Percentiles rank a stretch among this genome's conserved stretches.
phyloP scores from a whole-genome alignment of 495 filamentous ascomycete genomes.

The Parmelia sp. region DNA sequence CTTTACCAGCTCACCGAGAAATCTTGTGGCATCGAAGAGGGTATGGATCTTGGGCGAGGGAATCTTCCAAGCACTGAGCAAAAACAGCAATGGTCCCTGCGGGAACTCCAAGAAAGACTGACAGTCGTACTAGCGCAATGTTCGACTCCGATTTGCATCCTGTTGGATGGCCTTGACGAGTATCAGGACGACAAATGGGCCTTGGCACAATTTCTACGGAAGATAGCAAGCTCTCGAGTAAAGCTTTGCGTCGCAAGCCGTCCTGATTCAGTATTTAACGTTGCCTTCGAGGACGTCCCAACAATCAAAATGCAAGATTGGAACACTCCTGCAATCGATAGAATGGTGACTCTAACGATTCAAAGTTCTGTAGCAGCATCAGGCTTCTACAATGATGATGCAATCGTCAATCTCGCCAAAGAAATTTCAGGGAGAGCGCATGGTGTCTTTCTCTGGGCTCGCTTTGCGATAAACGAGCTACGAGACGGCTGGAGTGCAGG shows the following conservation, averaged over 20 bases:
- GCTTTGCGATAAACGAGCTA: constrained; percentile 9
- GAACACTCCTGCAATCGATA: constrained; percentile 4
- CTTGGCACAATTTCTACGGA: background rate
- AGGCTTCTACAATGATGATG: background rate
- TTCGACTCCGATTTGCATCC: constrained; percentile 3
- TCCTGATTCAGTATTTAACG: background rate
- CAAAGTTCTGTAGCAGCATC: background rate
- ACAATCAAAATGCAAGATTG: constrained; percentile 5
- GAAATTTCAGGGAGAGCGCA: constrained; percentile 4
- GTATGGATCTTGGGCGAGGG: background rate
- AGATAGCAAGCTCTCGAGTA: background rate
- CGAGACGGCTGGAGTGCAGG: constrained; percentile 6
- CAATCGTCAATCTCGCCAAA: background rate
- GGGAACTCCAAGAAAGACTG: background rate
- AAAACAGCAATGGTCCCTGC: background rate
- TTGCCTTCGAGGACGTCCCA: background rate
- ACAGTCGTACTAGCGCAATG: background rate
- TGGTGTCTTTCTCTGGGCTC: constrained; percentile 14
- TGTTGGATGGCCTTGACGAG: constrained; percentile 6
- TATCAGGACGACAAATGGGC: background rate
- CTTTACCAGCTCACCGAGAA: constrained; percentile 3
- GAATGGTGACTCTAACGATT: background rate
- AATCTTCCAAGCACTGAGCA: background rate
- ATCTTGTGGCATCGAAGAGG: too few species aligned
- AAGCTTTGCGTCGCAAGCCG: constrained; percentile 15